Base-by-base conservation (phyloP, 2,329 filamentous ascomycete species). In the Zymoseptoria brevis region DNA sequence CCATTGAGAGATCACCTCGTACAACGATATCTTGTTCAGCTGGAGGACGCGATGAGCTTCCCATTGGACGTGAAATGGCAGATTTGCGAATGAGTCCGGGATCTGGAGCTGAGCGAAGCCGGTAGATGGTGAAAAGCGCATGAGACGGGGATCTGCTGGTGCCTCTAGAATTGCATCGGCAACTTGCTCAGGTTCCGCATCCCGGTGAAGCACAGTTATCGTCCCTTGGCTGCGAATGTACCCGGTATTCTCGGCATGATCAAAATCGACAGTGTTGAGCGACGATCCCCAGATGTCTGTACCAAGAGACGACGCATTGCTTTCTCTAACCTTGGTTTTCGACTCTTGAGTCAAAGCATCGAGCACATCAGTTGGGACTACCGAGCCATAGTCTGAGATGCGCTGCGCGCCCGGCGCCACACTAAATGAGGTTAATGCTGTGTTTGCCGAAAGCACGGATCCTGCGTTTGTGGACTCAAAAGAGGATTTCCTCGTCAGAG, bases 11-110 rank as follows among this genome's bases (percentile, higher is more conserved):
- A 54, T 54, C 6, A 67, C 59, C 3, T 60, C 56, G 22, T 49
- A n/a, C 4, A 62, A 9, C 6, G 51, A 52, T 2, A 69, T 55
- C 1, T 56, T 30, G 16, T 55, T 29, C 1, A 58, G 54, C n/a
- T 67, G 66, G 3, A 68, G 56, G 4, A 68, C 41, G 22, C 66
- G 58, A 24, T 66, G 61, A 19, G 58, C 60, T 50, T 68, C 67
- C 62, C 64, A 64, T 9, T 60, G 58, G 2, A 66, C 19, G 8
- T 60, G n/a, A 22, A 68, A 64, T 3, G 63, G 58, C 13, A 68
- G 53, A 4, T 41, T 51, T 5, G 35, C 22, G 19, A 66, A 62
- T n/a, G 41, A 58, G 3, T 19, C 22, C 9, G 64, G 64, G 6
- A 67, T 55, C 13, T 61, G 35, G 8, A 64, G 8, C 24, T 57